phyloP scores from a whole-genome alignment of 2,329 filamentous ascomycete species.

The Colletotrichum costaricense region DNA sequence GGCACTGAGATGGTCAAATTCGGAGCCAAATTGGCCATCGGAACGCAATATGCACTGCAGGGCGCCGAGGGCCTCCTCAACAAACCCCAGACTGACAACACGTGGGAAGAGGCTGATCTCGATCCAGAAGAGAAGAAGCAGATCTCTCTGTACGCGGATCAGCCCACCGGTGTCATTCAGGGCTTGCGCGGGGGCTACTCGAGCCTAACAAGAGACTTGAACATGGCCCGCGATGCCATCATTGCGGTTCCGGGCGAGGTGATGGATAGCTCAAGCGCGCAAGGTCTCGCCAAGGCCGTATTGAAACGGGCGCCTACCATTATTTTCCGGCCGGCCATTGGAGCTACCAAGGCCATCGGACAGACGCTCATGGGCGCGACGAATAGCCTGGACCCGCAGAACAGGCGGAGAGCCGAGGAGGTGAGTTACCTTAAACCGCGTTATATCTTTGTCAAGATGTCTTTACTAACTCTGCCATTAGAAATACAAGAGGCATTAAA shows the following conservation, averaged over 20 bases:
- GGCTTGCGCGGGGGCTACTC: conserved; percentile 86
- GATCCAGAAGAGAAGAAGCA: conserved; percentile 80
- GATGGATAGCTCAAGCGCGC: conserved; percentile 85
- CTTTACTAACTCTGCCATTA: conserved; percentile 40
- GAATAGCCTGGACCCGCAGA: conserved; percentile 87
- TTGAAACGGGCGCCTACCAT: conserved; percentile 89
- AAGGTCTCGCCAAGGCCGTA: conserved; percentile 83
- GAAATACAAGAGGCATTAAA: conserved; percentile 62
- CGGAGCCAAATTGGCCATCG: conserved; percentile 92
- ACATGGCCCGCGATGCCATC: conserved; percentile 88
- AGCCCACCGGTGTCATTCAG: conserved; percentile 88
- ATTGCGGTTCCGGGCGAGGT: conserved; percentile 94
- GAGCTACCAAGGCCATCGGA: conserved; percentile 87
- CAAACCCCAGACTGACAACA: conserved; percentile 49
- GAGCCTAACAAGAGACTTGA: conserved; percentile 87
- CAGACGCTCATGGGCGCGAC: conserved; percentile 92
- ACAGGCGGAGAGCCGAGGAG: conserved; percentile 85
- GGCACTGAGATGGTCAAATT: conserved; percentile 94
- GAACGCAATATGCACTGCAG: conserved; percentile 92
- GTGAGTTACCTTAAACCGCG: conserved; percentile 68
- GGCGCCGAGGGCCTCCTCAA: conserved; percentile 85
- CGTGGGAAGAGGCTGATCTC: conserved; percentile 69
- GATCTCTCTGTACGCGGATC: conserved; percentile 92
- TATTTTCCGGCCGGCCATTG: conserved; percentile 89
- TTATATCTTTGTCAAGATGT: neutral